phyloP scores from a whole-genome alignment of 805 yeast species.

The Metschnikowia aberdeeniae region DNA sequence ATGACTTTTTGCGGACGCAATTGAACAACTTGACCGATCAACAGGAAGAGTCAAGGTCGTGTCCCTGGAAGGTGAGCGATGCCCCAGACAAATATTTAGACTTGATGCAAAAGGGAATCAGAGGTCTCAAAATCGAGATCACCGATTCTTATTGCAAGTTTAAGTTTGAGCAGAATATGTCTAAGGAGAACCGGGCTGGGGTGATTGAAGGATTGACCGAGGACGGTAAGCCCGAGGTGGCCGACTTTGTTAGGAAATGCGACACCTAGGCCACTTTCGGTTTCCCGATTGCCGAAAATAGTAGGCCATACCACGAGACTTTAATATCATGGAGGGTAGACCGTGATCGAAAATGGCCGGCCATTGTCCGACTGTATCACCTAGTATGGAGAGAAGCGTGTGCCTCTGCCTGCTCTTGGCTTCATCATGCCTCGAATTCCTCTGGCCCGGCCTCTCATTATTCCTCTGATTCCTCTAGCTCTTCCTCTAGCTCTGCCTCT shows the following conservation, averaged over 20 bases:
- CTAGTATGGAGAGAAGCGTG: slow-evolving; percentile 12
- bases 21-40: slow-evolving; percentile 42
- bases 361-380: background rate
- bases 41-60: slow-evolving; percentile 41
- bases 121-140: slow-evolving; percentile 54
- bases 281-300: no score
- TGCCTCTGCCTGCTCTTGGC: slow-evolving; percentile 14
- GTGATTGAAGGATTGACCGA: slow-evolving; percentile 44
- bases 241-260: slow-evolving; percentile 20
- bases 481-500: slow-evolving; percentile 33
- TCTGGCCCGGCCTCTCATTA: slow-evolving; percentile 9
- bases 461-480: slow-evolving; percentile 12
- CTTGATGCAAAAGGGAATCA: slow-evolving; percentile 45
- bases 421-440: slow-evolving; percentile 7
- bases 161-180: slow-evolving; percentile 54
- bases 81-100: slow-evolving; percentile 50
- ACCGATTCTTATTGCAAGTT: slow-evolving; percentile 46
- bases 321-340: no score
- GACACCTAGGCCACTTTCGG: slow-evolving; percentile 8
- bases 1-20: slow-evolving; percentile 43
- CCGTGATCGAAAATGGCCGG: background rate
- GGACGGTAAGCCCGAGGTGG: slow-evolving; percentile 30
- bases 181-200: slow-evolving; percentile 45
- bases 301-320: no score
- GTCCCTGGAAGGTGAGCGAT: slow-evolving; percentile 53